Evolutionary conservation across 805 yeast genomes (phyloP), one percentile per base, ranked within the genome.

Genomic region (Candida parachauliodes): DNA sequence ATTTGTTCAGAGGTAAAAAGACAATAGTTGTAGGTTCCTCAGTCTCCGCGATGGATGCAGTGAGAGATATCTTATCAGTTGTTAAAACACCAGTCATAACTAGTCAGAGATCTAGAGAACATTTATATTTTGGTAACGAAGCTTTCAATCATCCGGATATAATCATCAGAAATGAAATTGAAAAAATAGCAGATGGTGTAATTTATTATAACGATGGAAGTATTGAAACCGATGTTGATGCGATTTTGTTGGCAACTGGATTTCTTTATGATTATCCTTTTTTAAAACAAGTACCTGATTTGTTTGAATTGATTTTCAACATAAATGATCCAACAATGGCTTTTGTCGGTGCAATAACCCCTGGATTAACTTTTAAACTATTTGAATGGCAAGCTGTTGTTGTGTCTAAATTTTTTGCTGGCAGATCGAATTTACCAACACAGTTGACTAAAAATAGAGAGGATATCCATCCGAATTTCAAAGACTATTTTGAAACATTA

Each of bases 41-140:
- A 6, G 83, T 89, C 3, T 79, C 88, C 11, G 94, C 88, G 25
- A 75, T 77, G 28, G 95, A 87, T 52, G 43, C 52, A 8, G 36
- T 51, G 17, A 51, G 49, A 16, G 57, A 52, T 28, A 48, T 50
- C 15, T 17, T 53, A 28, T 44, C 44, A 8, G 55, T 50, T 8
- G 46, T 48, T 8, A 39, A 40, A 20, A 30, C 19, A 9, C 48
- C 44, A 6, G 45, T 42, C 7, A 43, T 50, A 20, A 25, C 27
- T 41, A 49, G 26, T 27, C 43, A 24, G 24, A 30, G 28, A 32
- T 22, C 28, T 15, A 28, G 10, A 12, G 30, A 28, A 7, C 39
- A 36, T 26, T 16, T 69, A 11, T 35, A 37, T 17, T 39, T 50
- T 36, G 49, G 45, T 16, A 24, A 39, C 7, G 39, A 29, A 10